A percentile compares a stretch with the other conserved stretches of the same genome.
Evolutionary conservation across 2,329 filamentous ascomycete species (phyloP).

Genomic region (Paecilomyces dactylethromorphus): DNA sequence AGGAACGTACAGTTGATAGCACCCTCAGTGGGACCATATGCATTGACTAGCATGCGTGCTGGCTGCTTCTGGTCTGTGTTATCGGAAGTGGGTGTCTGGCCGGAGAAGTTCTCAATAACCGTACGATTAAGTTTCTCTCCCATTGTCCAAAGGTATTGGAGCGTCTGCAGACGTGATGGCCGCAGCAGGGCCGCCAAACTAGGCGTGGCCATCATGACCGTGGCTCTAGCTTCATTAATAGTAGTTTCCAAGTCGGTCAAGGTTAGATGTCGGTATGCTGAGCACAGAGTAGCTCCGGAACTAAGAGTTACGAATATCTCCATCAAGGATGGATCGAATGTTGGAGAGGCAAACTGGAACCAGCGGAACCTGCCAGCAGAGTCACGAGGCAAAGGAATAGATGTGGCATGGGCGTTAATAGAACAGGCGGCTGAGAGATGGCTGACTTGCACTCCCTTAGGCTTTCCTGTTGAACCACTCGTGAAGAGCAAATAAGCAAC

Average conservation of each 20-base stretch:
- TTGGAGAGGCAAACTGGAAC: conserved; percentile 33
- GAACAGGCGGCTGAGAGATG: conserved; percentile 26
- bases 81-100: neutral
- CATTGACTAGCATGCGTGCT: conserved; percentile 20
- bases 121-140: conserved; percentile 28
- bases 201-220: conserved; percentile 33
- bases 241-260: conserved; percentile 21
- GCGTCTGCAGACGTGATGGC: conserved; percentile 16
- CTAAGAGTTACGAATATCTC: conserved; percentile 24
- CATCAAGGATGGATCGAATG: conserved; percentile 25
- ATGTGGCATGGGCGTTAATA: conserved; percentile 20
- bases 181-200: conserved; percentile 30
- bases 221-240: conserved; percentile 23
- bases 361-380: conserved; percentile 21
- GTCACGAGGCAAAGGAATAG: conserved; percentile 16
- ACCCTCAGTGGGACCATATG: conserved; percentile 28
- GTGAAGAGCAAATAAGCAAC: conserved; percentile 29
- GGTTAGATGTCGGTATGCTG: conserved; percentile 20
- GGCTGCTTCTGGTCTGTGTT: neutral
- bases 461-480: conserved; percentile 27
- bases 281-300: conserved; percentile 29
- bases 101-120: conserved; percentile 25
- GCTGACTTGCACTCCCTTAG: conserved; percentile 26
- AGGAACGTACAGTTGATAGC: conserved; percentile 22
- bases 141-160: conserved; percentile 26